phyloP scores from a whole-genome alignment of 441 rosid species.

The Adansonia rubrostipa region DNA sequence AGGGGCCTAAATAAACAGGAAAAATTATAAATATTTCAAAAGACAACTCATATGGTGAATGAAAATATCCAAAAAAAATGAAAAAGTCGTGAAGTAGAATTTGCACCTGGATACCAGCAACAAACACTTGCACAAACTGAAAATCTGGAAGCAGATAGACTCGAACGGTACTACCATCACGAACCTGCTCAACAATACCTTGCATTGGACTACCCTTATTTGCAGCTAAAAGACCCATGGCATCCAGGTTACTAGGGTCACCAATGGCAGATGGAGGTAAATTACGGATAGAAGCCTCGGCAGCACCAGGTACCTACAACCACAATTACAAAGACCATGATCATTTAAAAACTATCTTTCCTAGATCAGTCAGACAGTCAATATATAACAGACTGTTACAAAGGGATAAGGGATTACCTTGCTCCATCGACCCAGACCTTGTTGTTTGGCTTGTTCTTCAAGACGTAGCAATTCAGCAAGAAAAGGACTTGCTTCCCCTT shows the following conservation, averaged over 20 bases:
- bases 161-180: slow-evolving; percentile 93
- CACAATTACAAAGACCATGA: neutral
- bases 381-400: neutral
- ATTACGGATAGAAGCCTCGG: slow-evolving; percentile 75
- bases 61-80: neutral
- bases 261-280: slow-evolving; percentile 97
- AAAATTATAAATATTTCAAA: slow-evolving; percentile 19
- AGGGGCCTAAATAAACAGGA: slow-evolving; percentile 60
- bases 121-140: slow-evolving; percentile 93
- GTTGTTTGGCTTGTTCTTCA: slow-evolving; percentile 83
- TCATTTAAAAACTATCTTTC: slow-evolving; percentile 7
- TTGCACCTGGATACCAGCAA: slow-evolving; percentile 94
- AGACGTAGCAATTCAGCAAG: slow-evolving; percentile 63
- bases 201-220: slow-evolving; percentile 91
- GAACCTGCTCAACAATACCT: slow-evolving; percentile 95
- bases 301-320: slow-evolving; percentile 75
- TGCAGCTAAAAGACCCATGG: slow-evolving; percentile 77
- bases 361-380: neutral
- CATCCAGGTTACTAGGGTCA: slow-evolving; percentile 80
- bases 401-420: slow-evolving; percentile 52
- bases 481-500: slow-evolving; percentile 84
- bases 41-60: neutral
- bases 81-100: neutral
- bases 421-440: slow-evolving; percentile 87
- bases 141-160: slow-evolving; percentile 96